Percentiles rank a stretch among this genome's conserved stretches.
Conservation (phyloP, 2,329 filamentous ascomycete genomes). For the Aspergillus fijiensis region DNA sequence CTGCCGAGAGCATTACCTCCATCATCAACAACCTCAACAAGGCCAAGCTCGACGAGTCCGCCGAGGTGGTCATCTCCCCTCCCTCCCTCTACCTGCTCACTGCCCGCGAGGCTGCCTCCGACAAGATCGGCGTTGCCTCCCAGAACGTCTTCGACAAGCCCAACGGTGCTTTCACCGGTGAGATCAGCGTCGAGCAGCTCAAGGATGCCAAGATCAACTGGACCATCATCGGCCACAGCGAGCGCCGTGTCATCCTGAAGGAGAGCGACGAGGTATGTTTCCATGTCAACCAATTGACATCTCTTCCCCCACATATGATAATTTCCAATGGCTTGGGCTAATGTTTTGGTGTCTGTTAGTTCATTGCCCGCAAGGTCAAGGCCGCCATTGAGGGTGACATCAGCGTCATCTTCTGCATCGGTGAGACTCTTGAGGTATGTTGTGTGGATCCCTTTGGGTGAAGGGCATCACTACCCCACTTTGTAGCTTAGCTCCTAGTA, state of each 20-base stretch:
- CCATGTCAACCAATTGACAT: neutral
- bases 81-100: conserved; percentile 87
- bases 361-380: conserved; percentile 93
- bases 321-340: neutral
- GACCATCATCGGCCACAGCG: conserved; percentile 91
- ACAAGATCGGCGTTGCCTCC: conserved; percentile 79
- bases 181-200: conserved; percentile 90
- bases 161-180: conserved; percentile 94
- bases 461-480: too few species aligned
- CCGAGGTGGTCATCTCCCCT: conserved; percentile 93
- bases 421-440: conserved; percentile 77
- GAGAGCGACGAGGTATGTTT: conserved; percentile 68
- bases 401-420: conserved; percentile 93
- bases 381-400: conserved; percentile 82
- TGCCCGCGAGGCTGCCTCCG: conserved; percentile 73
- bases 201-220: conserved; percentile 85
- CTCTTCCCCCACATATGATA: neutral
- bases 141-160: conserved; percentile 99
- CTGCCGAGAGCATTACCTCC: conserved; percentile 80
- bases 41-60: conserved; percentile 61
- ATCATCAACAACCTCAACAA: conserved; percentile 89
- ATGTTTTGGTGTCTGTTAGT: conserved; percentile 37
- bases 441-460: conserved; percentile 17
- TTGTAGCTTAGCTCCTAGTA: too few species aligned
- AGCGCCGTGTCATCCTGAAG: conserved; percentile 84